These are phyloP conservation scores for Talaromyces thailandensis DNA, from an alignment of 495 filamentous ascomycete species.

Conservation along the genomic window DNA sequence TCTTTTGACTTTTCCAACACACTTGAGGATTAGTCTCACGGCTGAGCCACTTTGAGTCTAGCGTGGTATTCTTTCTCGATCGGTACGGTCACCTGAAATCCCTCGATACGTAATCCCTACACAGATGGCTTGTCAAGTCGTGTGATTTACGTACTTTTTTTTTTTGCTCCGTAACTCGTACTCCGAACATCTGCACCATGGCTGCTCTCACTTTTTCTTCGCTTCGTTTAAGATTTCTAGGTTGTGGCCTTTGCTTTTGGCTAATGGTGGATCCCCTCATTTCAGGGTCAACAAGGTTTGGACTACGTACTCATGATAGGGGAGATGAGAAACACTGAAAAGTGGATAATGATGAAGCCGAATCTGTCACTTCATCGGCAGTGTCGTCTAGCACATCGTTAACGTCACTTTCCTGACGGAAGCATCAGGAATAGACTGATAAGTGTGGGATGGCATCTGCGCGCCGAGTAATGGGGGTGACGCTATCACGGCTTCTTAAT, in stretches of 20 bases:
- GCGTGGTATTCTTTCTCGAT: not conserved
- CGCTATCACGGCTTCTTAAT: not conserved
- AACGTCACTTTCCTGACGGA: no score
- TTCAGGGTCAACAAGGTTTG: conserved; percentile 1
- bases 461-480: not conserved
- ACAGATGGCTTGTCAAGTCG: not conserved
- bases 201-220: not conserved
- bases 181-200: not conserved
- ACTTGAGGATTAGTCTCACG: not conserved
- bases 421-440: not conserved
- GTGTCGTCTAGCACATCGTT: not conserved
- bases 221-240: not conserved
- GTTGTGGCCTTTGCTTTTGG: conserved; percentile 1
- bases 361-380: not conserved
- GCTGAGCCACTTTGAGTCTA: not conserved
- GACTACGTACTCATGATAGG: not conserved
- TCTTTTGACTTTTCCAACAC: not conserved
- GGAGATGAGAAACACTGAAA: not conserved
- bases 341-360: not conserved
- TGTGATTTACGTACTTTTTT: not conserved
- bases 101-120: not conserved
- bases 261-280: not conserved
- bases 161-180: not conserved
- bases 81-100: not conserved
- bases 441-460: not conserved